Evolutionary conservation across 257 asterid species (phyloP).

Genomic region (Scutellaria baicalensis): DNA sequence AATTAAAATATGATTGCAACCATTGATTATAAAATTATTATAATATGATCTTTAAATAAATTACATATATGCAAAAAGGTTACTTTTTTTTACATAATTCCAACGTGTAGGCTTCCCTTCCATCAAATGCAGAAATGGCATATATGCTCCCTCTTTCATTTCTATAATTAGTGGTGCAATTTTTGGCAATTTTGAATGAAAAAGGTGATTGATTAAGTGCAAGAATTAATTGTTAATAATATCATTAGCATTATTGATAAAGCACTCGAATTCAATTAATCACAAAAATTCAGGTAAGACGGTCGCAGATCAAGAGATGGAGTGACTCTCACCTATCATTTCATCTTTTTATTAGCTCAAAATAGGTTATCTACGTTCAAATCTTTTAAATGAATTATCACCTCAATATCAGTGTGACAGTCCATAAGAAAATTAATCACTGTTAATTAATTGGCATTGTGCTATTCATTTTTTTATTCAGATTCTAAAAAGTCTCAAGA

Average conservation of each 20-base stretch:
- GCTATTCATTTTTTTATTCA: constrained; percentile 12
- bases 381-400: no score
- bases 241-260: constrained; percentile 5
- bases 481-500: constrained; percentile 4
- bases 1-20: constrained; percentile 1
- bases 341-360: no score
- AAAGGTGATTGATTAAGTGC: not conserved
- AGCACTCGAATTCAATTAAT: no score
- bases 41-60: not conserved
- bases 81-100: constrained; percentile 21
- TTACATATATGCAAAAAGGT: constrained; percentile 4
- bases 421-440: no score
- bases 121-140: constrained; percentile 24
- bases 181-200: constrained; percentile 10
- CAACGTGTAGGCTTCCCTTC: constrained; percentile 35
- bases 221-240: not conserved
- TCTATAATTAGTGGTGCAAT: not conserved
- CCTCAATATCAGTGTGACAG: no score
- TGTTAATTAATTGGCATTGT: not conserved
- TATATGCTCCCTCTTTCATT: constrained; percentile 23
- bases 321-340: no score
- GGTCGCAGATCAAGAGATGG: no score
- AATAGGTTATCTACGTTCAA: no score
- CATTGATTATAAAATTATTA: constrained; percentile 1
- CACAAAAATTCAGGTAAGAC: no score